These are phyloP conservation scores for Paecilomyces formosus DNA, from an alignment of 2,329 filamentous ascomycete species.

Conservation along the genomic window DNA sequence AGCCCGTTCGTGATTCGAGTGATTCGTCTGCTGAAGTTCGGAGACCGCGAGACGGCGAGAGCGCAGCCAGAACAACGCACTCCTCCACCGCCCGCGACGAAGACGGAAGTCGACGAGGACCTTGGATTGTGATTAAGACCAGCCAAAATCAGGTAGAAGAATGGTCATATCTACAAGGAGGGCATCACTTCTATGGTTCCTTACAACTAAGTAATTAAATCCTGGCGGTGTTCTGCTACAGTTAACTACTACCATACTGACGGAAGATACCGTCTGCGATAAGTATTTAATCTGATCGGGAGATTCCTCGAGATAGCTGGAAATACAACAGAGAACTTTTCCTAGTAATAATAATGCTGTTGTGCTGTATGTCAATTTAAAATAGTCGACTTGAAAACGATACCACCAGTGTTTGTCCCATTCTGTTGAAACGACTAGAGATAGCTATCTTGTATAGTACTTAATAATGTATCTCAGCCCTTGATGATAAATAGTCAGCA, in stretches of 20 bases:
- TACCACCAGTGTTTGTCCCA: too few relatives aligned
- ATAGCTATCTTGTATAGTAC: too few relatives aligned
- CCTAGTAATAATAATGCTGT: too few relatives aligned
- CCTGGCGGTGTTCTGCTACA: background rate
- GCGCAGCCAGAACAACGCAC: constrained; percentile 16
- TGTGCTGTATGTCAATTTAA: background rate
- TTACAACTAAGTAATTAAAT: too few relatives aligned
- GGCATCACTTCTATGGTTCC: background rate
- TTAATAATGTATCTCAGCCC: too few relatives aligned
- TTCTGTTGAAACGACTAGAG: too few relatives aligned
- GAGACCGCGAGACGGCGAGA: constrained; percentile 26
- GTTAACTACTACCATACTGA: background rate
- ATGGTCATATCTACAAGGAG: background rate
- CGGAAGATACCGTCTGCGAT: background rate
- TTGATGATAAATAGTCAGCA: too few relatives aligned
- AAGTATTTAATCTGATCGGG: background rate
- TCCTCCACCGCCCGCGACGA: background rate
- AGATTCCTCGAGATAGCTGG: background rate
- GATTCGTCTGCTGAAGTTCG: constrained; percentile 15
- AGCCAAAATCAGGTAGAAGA: too few relatives aligned
- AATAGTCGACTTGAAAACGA: background rate
- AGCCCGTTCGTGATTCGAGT: constrained; percentile 14
- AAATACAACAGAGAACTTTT: background rate
- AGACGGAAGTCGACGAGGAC: constrained; percentile 2
- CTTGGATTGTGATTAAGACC: too few relatives aligned